Base-by-base conservation (phyloP, 2,329 filamentous ascomycete species). In the Beauveria medogensis region DNA sequence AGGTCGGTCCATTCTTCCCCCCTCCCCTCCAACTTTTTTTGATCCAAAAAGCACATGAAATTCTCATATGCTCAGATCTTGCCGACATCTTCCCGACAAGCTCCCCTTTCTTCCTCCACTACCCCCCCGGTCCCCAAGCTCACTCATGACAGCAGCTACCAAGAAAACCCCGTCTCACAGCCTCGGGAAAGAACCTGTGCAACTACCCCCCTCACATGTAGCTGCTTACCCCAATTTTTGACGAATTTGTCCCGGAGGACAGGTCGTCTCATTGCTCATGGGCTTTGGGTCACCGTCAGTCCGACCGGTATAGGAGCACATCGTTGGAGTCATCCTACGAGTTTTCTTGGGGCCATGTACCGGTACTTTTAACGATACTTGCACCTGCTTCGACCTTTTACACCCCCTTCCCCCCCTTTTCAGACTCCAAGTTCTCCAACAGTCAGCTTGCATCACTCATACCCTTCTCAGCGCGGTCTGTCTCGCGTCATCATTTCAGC, bases 231-330 rank as follows among this genome's bases (percentile, higher is more conserved):
- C 56, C 56, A 59, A 59, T 34, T 52, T 14, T 14, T 18, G 12
- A 61, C 59, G 59, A 61, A 48, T 53, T 51, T 53, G 53, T 52
- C 10, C 40, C 59, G 59, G 59, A 57, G n/a, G 4, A 26, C 34
- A 37, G 14, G 16, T 14, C 28, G 14, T 16, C 3, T 6, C 14
- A 26, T 53, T 51, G n/a, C 9, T 20, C n/a, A 37, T 52, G 5
- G n/a, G 18, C n/a, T 44, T 16, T 55, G 10, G 20, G 37, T n/a
- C 34, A 14, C 26, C 9, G 26, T 24, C 26, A 14, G 8, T 37
- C 34, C 9, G 37, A 20, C 50, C 58, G 58, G 28, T 55, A 40
- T 55, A 60, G 58, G 58, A 48, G 18, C 22, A 5, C n/a, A 37
- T 12, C 7, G 37, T 40, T 55, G 50, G 48, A 60, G 58, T 60